Evolutionary conservation across 495 filamentous ascomycete species (phyloP), one percentile per base, ranked within the genome.

Genomic region (Tuber magnatum): DNA sequence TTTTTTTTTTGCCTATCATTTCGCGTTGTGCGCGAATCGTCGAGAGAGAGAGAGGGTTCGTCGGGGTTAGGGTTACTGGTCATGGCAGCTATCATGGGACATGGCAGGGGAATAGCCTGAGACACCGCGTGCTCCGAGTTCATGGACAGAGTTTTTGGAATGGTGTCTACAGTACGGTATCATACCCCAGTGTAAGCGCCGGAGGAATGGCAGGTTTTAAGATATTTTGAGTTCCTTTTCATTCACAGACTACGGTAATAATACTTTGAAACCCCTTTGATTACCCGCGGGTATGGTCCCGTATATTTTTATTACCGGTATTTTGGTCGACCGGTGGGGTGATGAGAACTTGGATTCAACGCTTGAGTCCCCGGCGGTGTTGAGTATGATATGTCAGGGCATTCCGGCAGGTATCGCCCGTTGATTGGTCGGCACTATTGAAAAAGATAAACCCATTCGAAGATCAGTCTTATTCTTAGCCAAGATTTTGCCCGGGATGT

Each of bases 401-500:
- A 65, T 65, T 35, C 24, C 56, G 56, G 28, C 1, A n/a, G 32
- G n/a, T n/a, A 61, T 61, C n/a, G 51, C n/a, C 10, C 51, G 51
- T 61, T 65, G 56, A 8, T 65, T 65, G 56, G 56, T 61, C n/a
- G 51, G 48, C 14, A 9, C n/a, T 10, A 14, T 28, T 61, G 51
- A 61, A 28, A 61, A 28, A 18, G 28, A 32, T 35, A 2, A 28
- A 35, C 9, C 46, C 12, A 14, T 65, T 18, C 35, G 28, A 65
- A 65, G 56, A 65, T 32, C 56, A 35, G 56, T 65, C 56, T 65
- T 20, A 65, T 65, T 65, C 16, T 65, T 65, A 65, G 56, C 56
- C 28, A 65, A 65, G 56, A 65, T 65, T 28, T 35, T 28, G 56
- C 18, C 32, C 6, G 28, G 32, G 5, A 32, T 65, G 32, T 35